Percentiles rank a stretch among this genome's conserved stretches.
These are phyloP conservation scores for Pulveroboletus ravenelii DNA, from an alignment of 768 basidiomycete genomes.

Conservation along the genomic window DNA sequence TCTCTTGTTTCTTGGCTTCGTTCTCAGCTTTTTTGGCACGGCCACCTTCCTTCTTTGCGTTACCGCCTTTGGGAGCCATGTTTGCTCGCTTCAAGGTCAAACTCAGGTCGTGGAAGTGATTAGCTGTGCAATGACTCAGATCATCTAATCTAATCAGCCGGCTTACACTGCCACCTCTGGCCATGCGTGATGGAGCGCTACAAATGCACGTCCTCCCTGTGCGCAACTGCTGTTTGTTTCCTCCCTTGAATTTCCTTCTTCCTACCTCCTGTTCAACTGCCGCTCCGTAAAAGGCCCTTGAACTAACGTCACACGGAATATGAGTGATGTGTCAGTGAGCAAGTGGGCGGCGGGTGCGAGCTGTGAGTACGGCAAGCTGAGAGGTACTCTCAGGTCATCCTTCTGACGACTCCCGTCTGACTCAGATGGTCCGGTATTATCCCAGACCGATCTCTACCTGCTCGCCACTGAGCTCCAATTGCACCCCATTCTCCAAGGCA, in stretches of 20 bases:
- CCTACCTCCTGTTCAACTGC: background rate
- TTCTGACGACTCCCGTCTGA: background rate
- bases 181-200: background rate
- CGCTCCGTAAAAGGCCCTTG: background rate
- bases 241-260: background rate
- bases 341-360: slow-evolving; percentile 36
- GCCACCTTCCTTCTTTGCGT: slow-evolving; percentile 90
- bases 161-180: slow-evolving; percentile 24
- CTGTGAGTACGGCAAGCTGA: slow-evolving; percentile 25
- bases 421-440: slow-evolving; percentile 73
- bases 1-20: slow-evolving; percentile 72
- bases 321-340: slow-evolving; percentile 27
- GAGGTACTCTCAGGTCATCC: background rate
- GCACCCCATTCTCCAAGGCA: slow-evolving; percentile 64
- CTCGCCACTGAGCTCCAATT: slow-evolving; percentile 65
- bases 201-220: background rate
- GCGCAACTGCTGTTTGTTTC: background rate
- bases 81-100: background rate
- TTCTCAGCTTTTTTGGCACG: slow-evolving; percentile 91
- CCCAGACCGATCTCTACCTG: slow-evolving; percentile 78
- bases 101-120: slow-evolving; percentile 4
- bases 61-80: slow-evolving; percentile 87
- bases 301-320: slow-evolving; percentile 7
- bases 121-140: too few species aligned
- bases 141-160: too few species aligned